These are phyloP conservation scores for Aurinia saxatilis DNA, from an alignment of 345 rosid species.

Conservation along the genomic window DNA sequence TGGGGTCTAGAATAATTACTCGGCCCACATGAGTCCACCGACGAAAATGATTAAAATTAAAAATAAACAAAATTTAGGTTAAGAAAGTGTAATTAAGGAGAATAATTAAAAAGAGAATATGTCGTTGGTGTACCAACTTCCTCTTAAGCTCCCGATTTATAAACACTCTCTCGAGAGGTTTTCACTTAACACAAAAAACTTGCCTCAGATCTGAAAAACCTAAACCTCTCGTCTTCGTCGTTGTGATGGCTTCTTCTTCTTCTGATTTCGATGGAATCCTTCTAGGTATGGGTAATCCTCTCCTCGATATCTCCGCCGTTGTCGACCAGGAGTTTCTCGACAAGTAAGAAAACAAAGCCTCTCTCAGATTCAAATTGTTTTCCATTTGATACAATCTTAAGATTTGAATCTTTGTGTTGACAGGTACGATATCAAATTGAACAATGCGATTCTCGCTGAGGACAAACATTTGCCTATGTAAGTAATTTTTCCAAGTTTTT, in stretches of 20 bases:
- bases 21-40: background rate
- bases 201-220: conserved; percentile 22
- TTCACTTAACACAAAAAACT: background rate
- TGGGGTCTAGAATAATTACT: background rate
- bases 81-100: too few relatives aligned
- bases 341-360: conserved; percentile 33
- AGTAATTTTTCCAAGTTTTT: too few relatives aligned
- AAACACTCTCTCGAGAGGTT: background rate
- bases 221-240: conserved; percentile 5
- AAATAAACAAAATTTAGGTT: background rate
- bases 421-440: conserved; percentile 78
- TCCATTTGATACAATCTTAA: too few relatives aligned
- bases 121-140: conserved; percentile 24
- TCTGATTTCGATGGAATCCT: conserved; percentile 45
- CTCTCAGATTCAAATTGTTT: background rate
- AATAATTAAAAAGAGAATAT: background rate
- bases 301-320: conserved; percentile 86
- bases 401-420: background rate
- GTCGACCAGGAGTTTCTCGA: conserved; percentile 74
- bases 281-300: conserved; percentile 94
- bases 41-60: background rate
- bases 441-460: conserved; percentile 91
- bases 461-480: conserved; percentile 91
- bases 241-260: conserved; percentile 22
- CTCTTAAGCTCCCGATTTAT: background rate